These are phyloP conservation scores for Cardiosporidium cionae DNA, from an alignment of 169 alveolate genomes.

Conservation along the genomic window DNA sequence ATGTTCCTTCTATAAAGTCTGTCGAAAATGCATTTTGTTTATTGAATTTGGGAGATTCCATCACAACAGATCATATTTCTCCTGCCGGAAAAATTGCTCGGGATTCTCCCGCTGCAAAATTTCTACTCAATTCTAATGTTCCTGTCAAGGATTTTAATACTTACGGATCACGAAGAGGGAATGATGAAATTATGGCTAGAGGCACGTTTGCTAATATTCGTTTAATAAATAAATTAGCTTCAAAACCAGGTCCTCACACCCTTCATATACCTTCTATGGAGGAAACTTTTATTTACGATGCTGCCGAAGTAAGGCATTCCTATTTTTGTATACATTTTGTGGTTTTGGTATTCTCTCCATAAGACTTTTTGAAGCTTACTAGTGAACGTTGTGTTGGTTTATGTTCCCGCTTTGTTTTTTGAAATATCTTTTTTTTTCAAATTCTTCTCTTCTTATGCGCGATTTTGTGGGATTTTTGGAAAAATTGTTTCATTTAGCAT, in stretches of 20 bases:
- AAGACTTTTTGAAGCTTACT: neutral
- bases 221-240: slow-evolving; percentile 79
- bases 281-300: slow-evolving; percentile 80
- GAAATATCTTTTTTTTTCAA: no score
- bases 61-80: slow-evolving; percentile 95
- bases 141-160: slow-evolving; percentile 82
- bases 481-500: neutral
- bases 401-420: neutral
- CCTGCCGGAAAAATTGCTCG: slow-evolving; percentile 94
- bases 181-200: slow-evolving; percentile 86
- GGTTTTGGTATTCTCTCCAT: no score
- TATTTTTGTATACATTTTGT: no score
- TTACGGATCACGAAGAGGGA: slow-evolving; percentile 95
- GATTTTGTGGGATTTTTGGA: no score
- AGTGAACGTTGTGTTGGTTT: neutral
- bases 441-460: no score
- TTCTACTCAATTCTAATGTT: slow-evolving; percentile 69
- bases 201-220: slow-evolving; percentile 95
- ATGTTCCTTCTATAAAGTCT: slow-evolving; percentile 19
- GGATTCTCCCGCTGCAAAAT: slow-evolving; percentile 82
- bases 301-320: slow-evolving; percentile 63
- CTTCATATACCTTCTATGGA: slow-evolving; percentile 79
- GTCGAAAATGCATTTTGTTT: slow-evolving; percentile 42
- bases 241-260: slow-evolving; percentile 85
- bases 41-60: slow-evolving; percentile 81